Evolutionary conservation across 345 rosid species (phyloP), one percentile per base, ranked within the genome.

Genomic region (Turritis glabra): DNA sequence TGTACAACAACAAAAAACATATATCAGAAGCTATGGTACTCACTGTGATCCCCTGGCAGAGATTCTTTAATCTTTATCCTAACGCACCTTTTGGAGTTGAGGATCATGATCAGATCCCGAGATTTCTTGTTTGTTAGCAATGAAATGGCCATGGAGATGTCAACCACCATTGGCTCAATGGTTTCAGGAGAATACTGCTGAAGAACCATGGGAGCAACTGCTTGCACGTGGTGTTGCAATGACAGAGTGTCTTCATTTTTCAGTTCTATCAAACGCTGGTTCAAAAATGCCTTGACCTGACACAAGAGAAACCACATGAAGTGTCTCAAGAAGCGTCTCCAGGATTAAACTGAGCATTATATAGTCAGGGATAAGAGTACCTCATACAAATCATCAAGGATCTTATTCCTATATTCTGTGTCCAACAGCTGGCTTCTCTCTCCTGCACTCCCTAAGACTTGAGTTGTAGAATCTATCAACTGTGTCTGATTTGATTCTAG

Each of bases 321-420:
- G 7, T 71, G 53, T 77, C 61, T 78, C 80, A 69, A 43, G 48
- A 69, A 54, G 50, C 15, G 7, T 40, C 43, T n/a, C 63, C 7
- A 41, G 14, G 64, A 35, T 47, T 48, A 27, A 26, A 17, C 43
- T 27, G 57, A 47, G 4, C 41, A 40, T 30, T 51, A 27, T 22
- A 47, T 26, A 68, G 33, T 51, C 32, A 41, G 58, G 64, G 58
- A 37, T 17, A 37, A 50, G 18, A 50, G 51, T 82, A 95, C 99
- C 97, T 95, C 96, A 59, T 89, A 84, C 51, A 90, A 81, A 83
- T 95, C 99, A 76, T 95, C 97, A 29, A 95, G 96, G 73, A 95
- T 87, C 81, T 85, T 92, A 69, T 89, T 95, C 74, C 99, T 80
- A 81, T 86, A 95, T 59, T 92, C 97, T 15, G 97, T 89, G 70